phyloP scores from a whole-genome alignment of 208 protist genomes.

The Trypanosoma boissoni region DNA sequence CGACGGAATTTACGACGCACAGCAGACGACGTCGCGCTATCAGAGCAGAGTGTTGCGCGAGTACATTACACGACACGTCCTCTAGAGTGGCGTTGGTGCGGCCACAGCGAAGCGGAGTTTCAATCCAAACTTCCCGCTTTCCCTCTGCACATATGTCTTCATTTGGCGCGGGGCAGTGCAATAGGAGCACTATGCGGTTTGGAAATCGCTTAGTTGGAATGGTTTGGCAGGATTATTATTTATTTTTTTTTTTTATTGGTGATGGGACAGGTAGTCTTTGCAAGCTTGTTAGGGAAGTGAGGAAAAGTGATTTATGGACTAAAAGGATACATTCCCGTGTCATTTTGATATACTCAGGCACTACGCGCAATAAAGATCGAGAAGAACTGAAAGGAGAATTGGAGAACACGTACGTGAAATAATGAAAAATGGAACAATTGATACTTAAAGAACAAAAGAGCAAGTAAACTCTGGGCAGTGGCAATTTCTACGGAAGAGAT shows the following conservation, averaged over 20 bases:
- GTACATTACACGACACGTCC: conserved; percentile 8
- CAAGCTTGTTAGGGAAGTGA: conserved; percentile 23
- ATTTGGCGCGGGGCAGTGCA: conserved; percentile 1
- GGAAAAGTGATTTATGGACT: conserved; percentile 10
- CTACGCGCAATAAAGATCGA: too few relatives aligned
- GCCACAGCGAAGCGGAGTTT: conserved; percentile 30
- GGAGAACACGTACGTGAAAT: too few relatives aligned
- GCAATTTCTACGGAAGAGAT: neutral
- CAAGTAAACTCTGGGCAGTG: too few relatives aligned
- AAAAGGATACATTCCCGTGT: too few relatives aligned
- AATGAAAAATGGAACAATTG: neutral
- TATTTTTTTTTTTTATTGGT: too few relatives aligned
- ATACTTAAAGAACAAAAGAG: neutral
- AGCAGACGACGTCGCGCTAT: neutral
- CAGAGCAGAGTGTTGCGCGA: conserved; percentile 14
- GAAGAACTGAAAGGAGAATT: too few relatives aligned
- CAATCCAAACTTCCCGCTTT: conserved; percentile 27
- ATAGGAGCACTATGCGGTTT: neutral
- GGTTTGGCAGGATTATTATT: conserved; percentile 25
- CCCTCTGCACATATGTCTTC: conserved; percentile 19
- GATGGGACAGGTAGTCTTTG: conserved; percentile 21
- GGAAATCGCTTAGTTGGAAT: conserved; percentile 20
- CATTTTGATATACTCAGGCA: too few relatives aligned
- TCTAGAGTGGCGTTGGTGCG: conserved; percentile 27
- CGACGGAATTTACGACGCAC: neutral